phyloP scores from a whole-genome alignment of 371 early-diverging fungal species.

The Mucor irregularis region DNA sequence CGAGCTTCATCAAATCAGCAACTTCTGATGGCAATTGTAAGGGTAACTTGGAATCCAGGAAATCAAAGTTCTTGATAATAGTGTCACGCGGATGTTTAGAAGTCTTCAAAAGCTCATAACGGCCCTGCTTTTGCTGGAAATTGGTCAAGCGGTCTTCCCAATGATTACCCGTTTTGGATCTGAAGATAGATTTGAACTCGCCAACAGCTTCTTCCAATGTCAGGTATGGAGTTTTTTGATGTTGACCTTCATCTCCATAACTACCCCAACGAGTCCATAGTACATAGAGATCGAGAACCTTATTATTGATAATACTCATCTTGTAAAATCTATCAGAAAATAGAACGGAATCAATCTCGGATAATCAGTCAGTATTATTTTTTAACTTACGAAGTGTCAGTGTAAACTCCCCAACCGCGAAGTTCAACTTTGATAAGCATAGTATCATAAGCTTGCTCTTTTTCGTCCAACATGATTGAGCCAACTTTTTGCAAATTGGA shows the following conservation, averaged over 20 bases:
- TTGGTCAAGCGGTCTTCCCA: slow-evolving; percentile 41
- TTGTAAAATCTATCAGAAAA: slow-evolving; percentile 66
- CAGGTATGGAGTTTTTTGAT: slow-evolving; percentile 60
- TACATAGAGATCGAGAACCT: slow-evolving; percentile 48
- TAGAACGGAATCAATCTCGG: neutral
- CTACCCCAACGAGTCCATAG: slow-evolving; percentile 65
- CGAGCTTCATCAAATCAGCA: slow-evolving; percentile 40
- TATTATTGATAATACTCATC: slow-evolving; percentile 56
- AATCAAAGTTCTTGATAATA: slow-evolving; percentile 33
- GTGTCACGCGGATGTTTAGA: slow-evolving; percentile 19
- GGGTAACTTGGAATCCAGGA: slow-evolving; percentile 3
- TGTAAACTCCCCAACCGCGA: neutral
- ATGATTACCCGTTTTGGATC: slow-evolving; percentile 55
- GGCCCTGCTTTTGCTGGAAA: slow-evolving; percentile 47
- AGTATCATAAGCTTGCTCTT: slow-evolving; percentile 42
- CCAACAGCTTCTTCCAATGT: slow-evolving; percentile 47
- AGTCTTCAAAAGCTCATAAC: slow-evolving; percentile 41
- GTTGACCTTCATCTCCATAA: slow-evolving; percentile 52
- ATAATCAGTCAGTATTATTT: neutral
- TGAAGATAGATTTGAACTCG: slow-evolving; percentile 64
- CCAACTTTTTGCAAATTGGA: slow-evolving; percentile 47
- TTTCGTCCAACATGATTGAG: slow-evolving; percentile 31
- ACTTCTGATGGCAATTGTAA: slow-evolving; percentile 24
- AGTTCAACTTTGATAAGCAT: slow-evolving; percentile 56
- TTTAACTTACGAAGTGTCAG: slow-evolving; percentile 17